Percentiles rank a stretch among this genome's conserved stretches.
These are phyloP conservation scores for Poa annua DNA, from an alignment of 176 grass and related monocot species.

Conservation along the genomic window DNA sequence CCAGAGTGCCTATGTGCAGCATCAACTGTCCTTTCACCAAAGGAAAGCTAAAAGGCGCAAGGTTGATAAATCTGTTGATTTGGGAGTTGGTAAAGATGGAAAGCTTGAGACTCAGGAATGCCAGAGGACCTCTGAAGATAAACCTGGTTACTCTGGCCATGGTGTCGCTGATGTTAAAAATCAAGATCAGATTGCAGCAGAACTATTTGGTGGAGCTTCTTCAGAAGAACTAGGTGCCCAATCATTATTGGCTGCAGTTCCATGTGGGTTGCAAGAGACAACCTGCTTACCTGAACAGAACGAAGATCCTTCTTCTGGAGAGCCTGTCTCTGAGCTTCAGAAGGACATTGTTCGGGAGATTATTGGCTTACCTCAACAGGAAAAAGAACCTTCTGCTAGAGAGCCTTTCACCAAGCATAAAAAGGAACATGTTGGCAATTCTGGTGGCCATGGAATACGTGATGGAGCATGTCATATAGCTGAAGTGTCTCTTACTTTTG, in stretches of 20 bases:
- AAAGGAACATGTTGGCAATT: constrained; percentile 30
- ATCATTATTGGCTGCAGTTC: constrained; percentile 37
- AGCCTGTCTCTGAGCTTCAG: constrained; percentile 27
- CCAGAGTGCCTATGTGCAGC: constrained; percentile 71
- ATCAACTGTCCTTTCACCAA: constrained; percentile 79
- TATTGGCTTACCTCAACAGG: constrained; percentile 32
- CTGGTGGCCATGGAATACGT: constrained; percentile 40
- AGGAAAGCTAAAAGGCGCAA: constrained; percentile 75
- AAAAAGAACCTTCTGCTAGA: constrained; percentile 24
- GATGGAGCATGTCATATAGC: constrained; percentile 41
- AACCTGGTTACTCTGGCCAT: constrained; percentile 46
- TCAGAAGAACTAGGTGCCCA: constrained; percentile 39
- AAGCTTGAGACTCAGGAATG: constrained; percentile 62
- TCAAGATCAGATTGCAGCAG: constrained; percentile 54
- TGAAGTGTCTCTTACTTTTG: constrained; percentile 26
- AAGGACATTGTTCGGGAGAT: constrained; percentile 19
- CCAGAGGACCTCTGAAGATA: constrained; percentile 67
- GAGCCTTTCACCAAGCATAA: constrained; percentile 25
- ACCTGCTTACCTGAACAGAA: constrained; percentile 36
- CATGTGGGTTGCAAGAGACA: constrained; percentile 39
- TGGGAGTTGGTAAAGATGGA: constrained; percentile 53
- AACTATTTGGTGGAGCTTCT: constrained; percentile 25
- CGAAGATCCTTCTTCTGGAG: constrained; percentile 36
- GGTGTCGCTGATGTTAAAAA: constrained; percentile 55
- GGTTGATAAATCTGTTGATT: constrained; percentile 49